A percentile compares a stretch with the other conserved stretches of the same genome.
phyloP scores from a whole-genome alignment of 352 stramenopile genomes.

The Blastocystis sp. region DNA sequence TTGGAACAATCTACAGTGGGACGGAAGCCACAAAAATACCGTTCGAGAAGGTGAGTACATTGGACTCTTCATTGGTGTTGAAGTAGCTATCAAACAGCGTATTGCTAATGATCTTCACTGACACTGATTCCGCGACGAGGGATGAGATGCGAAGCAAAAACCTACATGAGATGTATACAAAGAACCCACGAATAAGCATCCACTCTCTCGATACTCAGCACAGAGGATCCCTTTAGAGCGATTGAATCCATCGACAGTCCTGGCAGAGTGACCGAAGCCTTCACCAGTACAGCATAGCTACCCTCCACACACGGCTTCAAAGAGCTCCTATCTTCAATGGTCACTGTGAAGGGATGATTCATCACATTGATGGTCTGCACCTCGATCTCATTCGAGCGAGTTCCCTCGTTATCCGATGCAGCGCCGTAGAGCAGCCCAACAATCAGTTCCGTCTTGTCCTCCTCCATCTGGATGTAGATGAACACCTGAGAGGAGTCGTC shows the following conservation, averaged over 20 bases:
- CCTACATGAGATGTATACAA: not conserved
- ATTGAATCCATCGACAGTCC: not conserved
- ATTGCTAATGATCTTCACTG: not conserved
- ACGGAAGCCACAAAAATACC: not conserved
- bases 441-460: not conserved
- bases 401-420: not conserved
- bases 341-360: not conserved
- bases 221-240: not conserved
- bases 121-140: not conserved
- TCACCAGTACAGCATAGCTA: not conserved
- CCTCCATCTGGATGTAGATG: not conserved
- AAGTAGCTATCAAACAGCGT: not conserved
- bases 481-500: not conserved
- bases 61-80: not conserved
- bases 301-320: not conserved
- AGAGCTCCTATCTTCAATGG: not conserved
- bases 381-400: not conserved
- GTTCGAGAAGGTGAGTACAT: not conserved
- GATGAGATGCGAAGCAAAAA: not conserved
- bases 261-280: not conserved
- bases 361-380: not conserved
- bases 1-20: not conserved
- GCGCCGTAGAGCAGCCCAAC: not conserved
- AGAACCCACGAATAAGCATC: not conserved
- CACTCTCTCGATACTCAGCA: not conserved